phyloP scores from a whole-genome alignment of 208 protist species.

The Naegleria lovaniensis region DNA sequence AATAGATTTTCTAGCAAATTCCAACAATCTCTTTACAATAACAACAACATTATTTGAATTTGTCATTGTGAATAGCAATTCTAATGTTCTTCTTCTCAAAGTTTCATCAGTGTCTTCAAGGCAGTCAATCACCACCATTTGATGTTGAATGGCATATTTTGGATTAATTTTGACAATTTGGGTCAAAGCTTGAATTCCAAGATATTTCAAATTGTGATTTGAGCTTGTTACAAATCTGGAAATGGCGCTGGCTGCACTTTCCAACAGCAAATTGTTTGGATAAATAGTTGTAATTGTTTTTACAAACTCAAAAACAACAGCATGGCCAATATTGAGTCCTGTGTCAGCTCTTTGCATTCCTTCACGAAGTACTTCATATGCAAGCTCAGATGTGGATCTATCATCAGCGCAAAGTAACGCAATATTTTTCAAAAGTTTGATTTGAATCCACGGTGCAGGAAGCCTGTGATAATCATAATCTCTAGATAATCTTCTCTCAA shows the following conservation, averaged over 20 bases:
- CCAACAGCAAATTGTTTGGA: constrained; percentile 67
- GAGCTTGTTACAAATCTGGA: constrained; percentile 62
- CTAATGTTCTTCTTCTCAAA: constrained; percentile 80
- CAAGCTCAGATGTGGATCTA: constrained; percentile 42
- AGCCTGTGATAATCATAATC: constrained; percentile 90
- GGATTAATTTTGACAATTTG: constrained; percentile 77
- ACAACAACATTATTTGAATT: constrained; percentile 78
- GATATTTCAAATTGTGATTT: constrained; percentile 84
- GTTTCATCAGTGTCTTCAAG: constrained; percentile 85
- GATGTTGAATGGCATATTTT: constrained; percentile 71
- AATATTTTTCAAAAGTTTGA: constrained; percentile 76
- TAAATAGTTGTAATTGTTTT: constrained; percentile 74
- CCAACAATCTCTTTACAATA: constrained; percentile 74
- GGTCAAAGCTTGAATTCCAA: constrained; percentile 84
- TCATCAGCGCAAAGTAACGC: constrained; percentile 62
- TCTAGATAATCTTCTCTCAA: constrained; percentile 72
- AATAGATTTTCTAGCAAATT: constrained; percentile 56
- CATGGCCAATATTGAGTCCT: constrained; percentile 75
- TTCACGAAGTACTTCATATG: constrained; percentile 68
- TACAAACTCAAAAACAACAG: constrained; percentile 73
- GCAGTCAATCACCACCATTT: constrained; percentile 83
- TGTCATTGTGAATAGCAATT: constrained; percentile 86
- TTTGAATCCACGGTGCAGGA: constrained; percentile 93
- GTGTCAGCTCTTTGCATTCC: constrained; percentile 75
- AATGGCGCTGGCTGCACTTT: constrained; percentile 61